Evolutionary conservation across 805 yeast species (phyloP).

Genomic region (Sugiyamaella valdiviana): DNA sequence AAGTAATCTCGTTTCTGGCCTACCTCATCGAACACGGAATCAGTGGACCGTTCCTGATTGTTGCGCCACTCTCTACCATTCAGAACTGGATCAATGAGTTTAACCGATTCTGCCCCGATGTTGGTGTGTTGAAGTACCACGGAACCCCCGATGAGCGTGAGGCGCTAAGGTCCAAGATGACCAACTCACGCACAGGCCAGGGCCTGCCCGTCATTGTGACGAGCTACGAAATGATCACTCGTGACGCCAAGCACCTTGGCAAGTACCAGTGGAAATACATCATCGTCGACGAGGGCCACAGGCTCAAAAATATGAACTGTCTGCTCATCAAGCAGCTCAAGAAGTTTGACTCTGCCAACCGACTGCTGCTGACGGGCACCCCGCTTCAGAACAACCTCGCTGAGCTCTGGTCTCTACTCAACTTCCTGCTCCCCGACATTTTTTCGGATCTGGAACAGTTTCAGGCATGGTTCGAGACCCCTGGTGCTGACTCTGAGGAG

Average conservation of each 20-base stretch:
- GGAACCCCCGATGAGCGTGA: conserved; percentile 98
- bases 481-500: conserved; percentile 21
- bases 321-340: conserved; percentile 81
- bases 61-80: conserved; percentile 91
- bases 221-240: conserved; percentile 94
- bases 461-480: conserved; percentile 89
- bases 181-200: conserved; percentile 74
- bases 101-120: conserved; percentile 96
- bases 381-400: conserved; percentile 95
- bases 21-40: conserved; percentile 86
- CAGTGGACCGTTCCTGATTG: conserved; percentile 99
- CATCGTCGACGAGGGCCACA: conserved; percentile 81
- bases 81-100: conserved; percentile 98
- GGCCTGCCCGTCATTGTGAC: conserved; percentile 95
- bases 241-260: conserved; percentile 89
- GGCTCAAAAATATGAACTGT: conserved; percentile 84
- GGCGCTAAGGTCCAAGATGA: conserved; percentile 97
- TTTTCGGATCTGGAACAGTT: conserved; percentile 85
- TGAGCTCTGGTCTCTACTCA: conserved; percentile 91
- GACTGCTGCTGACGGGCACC: conserved; percentile 92
- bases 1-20: conserved; percentile 78
- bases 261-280: conserved; percentile 92
- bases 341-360: conserved; percentile 70
- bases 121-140: conserved; percentile 89
- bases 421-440: conserved; percentile 87